A percentile compares a stretch with the other conserved stretches of the same genome.
These are phyloP conservation scores for Hanseniaspora gamundiae DNA, from an alignment of 1,139 yeast genomes.

Conservation along the genomic window DNA sequence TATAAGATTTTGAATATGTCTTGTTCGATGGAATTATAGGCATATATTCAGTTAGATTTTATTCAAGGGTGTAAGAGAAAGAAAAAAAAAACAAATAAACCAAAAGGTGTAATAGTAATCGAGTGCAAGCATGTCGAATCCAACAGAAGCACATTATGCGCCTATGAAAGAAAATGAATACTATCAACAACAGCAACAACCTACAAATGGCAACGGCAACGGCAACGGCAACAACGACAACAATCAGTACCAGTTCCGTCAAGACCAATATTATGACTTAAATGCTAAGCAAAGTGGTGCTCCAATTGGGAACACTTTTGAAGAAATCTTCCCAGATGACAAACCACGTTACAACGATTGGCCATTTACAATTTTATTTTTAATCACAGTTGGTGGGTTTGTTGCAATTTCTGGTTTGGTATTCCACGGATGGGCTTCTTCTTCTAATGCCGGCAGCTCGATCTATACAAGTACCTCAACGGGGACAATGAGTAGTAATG, in stretches of 20 bases:
- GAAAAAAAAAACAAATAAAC: not conserved
- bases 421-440: conserved; percentile 46
- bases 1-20: too few relatives aligned
- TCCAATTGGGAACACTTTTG: conserved; percentile 56
- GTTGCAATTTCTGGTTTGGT: conserved; percentile 60
- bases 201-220: conserved; percentile 1
- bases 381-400: conserved; percentile 54
- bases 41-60: too few relatives aligned
- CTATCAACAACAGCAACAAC: not conserved
- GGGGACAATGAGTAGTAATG: conserved; percentile 61
- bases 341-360: conserved; percentile 63
- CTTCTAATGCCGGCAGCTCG: conserved; percentile 49
- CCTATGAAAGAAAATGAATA: conserved; percentile 1
- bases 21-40: too few relatives aligned
- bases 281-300: conserved; percentile 28
- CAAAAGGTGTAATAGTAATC: not conserved
- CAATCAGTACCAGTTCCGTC: conserved; percentile 18
- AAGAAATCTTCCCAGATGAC: conserved; percentile 32
- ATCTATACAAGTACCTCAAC: conserved; percentile 43
- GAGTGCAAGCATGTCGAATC: too few relatives aligned
- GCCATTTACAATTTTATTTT: conserved; percentile 56
- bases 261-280: conserved; percentile 21
- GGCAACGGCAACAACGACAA: conserved; percentile 4
- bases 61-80: not conserved
- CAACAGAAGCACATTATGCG: not conserved